These are phyloP conservation scores for Kodamaea fungicola DNA, from an alignment of 1,139 yeast species.

Conservation along the genomic window DNA sequence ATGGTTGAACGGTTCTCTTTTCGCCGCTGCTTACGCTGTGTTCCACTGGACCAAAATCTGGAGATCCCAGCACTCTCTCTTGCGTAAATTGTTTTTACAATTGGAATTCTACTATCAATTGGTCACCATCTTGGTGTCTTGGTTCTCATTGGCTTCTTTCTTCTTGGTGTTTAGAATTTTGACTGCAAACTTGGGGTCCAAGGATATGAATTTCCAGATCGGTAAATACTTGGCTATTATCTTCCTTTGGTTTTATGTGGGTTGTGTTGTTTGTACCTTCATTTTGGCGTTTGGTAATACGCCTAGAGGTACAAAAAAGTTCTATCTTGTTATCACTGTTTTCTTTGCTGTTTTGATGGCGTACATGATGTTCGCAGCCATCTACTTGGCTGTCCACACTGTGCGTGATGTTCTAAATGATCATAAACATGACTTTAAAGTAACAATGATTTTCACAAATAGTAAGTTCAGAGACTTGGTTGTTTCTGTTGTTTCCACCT, in stretches of 20 bases:
- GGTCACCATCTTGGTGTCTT: conserved; percentile 62
- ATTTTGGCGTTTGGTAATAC: conserved; percentile 28
- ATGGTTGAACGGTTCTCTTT: conserved; percentile 84
- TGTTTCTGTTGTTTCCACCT: conserved; percentile 83
- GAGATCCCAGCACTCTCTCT: conserved; percentile 62
- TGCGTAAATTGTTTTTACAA: conserved; percentile 61
- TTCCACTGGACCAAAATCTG: conserved; percentile 71
- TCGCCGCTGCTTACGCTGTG: conserved; percentile 75
- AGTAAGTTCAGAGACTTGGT: conserved; percentile 77
- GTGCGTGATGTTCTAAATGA: conserved; percentile 37
- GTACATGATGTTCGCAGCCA: conserved; percentile 57
- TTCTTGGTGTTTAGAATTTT: conserved; percentile 69
- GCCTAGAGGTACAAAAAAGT: conserved; percentile 23
- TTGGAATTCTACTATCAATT: conserved; percentile 70
- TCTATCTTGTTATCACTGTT: conserved; percentile 19
- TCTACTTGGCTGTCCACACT: conserved; percentile 77
- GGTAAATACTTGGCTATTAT: conserved; percentile 23
- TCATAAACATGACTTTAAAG: conserved; percentile 42
- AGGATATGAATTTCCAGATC: conserved; percentile 32
- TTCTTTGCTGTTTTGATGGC: conserved; percentile 26
- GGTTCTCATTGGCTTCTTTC: conserved; percentile 78
- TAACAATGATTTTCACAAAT: conserved; percentile 53
- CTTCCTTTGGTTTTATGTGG: conserved; percentile 24
- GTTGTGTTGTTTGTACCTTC: conserved; percentile 22
- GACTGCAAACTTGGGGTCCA: conserved; percentile 52